phyloP scores from a whole-genome alignment of 108 stramenopile genomes.

The Cyclotella atomus region DNA sequence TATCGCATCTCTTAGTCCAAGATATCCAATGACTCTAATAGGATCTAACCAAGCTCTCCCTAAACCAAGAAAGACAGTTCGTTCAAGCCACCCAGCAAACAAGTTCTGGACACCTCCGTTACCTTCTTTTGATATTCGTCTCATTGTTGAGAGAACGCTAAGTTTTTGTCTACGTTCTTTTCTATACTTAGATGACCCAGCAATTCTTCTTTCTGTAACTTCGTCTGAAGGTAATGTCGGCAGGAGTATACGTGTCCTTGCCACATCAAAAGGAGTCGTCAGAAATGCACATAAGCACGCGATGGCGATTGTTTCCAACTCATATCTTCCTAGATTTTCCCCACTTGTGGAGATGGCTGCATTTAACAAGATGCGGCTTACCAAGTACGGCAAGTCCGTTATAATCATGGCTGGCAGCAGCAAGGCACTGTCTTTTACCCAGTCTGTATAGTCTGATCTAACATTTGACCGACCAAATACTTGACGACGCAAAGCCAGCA shows the following conservation, averaged over 20 bases:
- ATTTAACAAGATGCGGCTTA: constrained; percentile 71
- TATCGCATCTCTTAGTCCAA: constrained; percentile 79
- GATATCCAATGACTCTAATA: constrained; percentile 70
- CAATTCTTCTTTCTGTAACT: constrained; percentile 21
- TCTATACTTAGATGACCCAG: constrained; percentile 37
- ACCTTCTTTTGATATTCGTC: constrained; percentile 61
- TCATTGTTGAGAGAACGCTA: constrained; percentile 61
- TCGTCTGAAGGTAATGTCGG: constrained; percentile 54
- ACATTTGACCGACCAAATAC: constrained; percentile 52
- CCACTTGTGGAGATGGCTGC: constrained; percentile 61
- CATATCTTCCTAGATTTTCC: constrained; percentile 72
- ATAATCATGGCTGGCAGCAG: constrained; percentile 65
- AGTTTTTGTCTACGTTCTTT: constrained; percentile 31
- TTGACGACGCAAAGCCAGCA: constrained; percentile 71
- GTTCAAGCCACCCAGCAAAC: constrained; percentile 83
- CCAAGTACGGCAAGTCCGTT: constrained; percentile 64
- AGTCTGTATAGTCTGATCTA: constrained; percentile 61
- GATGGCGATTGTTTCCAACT: constrained; percentile 56
- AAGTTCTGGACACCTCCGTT: constrained; percentile 75
- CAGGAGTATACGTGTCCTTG: constrained; percentile 73
- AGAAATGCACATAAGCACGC: constrained; percentile 73
- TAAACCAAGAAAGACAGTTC: constrained; percentile 73
- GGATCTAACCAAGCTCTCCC: constrained; percentile 90
- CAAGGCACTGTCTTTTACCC: constrained; percentile 67
- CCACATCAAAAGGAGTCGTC: constrained; percentile 91